A percentile compares a stretch with the other conserved stretches of the same genome.
These are phyloP conservation scores for Kokia cookei DNA, from an alignment of 441 rosid genomes.

Conservation along the genomic window DNA sequence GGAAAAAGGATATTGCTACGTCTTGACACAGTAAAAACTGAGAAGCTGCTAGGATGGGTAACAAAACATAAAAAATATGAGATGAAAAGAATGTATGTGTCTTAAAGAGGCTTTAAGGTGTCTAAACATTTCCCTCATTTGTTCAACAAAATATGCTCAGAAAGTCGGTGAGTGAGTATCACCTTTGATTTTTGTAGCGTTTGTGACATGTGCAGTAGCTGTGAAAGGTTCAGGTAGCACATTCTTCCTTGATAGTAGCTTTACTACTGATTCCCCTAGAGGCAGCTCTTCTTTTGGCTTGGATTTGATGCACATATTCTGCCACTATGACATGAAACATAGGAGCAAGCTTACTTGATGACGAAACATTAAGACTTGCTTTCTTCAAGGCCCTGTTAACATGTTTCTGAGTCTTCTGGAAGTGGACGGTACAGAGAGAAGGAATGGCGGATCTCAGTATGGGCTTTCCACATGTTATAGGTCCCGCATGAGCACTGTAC, in stretches of 20 bases:
- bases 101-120: background rate
- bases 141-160: background rate
- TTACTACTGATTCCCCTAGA: conserved; percentile 17
- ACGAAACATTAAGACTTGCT: conserved; percentile 72
- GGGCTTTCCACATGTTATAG: background rate
- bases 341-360: conserved; percentile 76
- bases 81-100: background rate
- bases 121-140: background rate
- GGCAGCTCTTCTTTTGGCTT: conserved; percentile 59
- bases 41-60: background rate
- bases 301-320: conserved; percentile 46
- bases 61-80: background rate
- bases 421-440: conserved; percentile 66
- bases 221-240: conserved; percentile 25
- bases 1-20: background rate
- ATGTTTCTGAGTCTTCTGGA: conserved; percentile 78
- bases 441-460: conserved; percentile 62
- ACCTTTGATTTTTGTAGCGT: background rate
- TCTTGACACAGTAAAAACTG: background rate
- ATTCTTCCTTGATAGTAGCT: conserved; percentile 41
- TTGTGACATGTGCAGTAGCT: background rate
- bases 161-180: background rate
- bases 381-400: conserved; percentile 70
- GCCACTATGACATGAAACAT: conserved; percentile 75
- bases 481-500: background rate